Conservation (phyloP, 176 grass and related monocot genomes). For the Oryza glumipatula region DNA sequence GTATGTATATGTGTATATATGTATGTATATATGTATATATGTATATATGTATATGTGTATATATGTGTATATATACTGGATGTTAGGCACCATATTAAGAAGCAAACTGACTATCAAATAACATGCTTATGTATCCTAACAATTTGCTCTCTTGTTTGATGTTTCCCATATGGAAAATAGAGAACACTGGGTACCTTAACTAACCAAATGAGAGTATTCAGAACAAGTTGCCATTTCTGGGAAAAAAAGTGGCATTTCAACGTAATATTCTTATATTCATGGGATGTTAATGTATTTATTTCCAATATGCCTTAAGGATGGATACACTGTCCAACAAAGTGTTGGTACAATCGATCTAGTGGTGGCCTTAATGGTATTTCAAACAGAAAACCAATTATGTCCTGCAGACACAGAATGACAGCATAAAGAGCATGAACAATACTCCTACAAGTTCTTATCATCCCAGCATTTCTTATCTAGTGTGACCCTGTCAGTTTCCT, state of each 20-base stretch:
- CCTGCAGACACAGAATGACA: not conserved
- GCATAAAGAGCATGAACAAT: not conserved
- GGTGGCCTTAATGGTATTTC: not conserved
- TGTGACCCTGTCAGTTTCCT: not conserved
- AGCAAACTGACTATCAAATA: not conserved
- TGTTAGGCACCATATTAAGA: not conserved
- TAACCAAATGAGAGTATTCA: not conserved
- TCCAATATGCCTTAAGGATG: not conserved
- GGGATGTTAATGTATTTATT: not conserved
- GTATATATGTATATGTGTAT: not conserved
- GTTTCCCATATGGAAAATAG: not conserved
- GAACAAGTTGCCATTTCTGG: not conserved
- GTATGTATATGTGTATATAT: too few relatives aligned
- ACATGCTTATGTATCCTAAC: not conserved
- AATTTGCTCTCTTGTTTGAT: not conserved
- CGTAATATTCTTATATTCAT: not conserved
- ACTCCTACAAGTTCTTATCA: too few relatives aligned
- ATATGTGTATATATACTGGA: not conserved
- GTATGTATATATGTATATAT: too few relatives aligned
- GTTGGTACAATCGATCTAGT: not conserved
- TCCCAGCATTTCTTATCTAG: not conserved
- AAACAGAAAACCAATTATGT: not conserved
- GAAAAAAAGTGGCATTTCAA: not conserved
- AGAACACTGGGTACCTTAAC: too few relatives aligned
- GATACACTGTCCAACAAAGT: not conserved